Conservation (phyloP, 139 green algal species). For the Chlorella ohadii region DNA sequence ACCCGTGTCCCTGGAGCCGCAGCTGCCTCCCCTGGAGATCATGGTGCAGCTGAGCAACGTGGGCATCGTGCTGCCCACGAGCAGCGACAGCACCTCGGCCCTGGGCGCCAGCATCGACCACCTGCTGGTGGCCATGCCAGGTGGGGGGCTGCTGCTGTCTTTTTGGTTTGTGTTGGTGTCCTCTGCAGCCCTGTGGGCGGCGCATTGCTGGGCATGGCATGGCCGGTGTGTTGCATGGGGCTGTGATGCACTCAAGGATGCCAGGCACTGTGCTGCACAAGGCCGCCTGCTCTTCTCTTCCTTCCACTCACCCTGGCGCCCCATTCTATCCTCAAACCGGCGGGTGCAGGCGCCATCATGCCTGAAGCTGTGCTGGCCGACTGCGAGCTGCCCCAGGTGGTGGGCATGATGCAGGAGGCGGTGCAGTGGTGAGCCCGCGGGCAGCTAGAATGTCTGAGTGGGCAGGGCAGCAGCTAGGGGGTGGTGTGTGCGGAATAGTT, state of each 20-base stretch:
- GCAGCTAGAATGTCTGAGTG: too few species aligned
- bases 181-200: neutral
- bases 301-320: too few species aligned
- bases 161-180: neutral
- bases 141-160: constrained; percentile 5
- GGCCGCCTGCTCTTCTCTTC: too few species aligned
- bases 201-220: too few species aligned
- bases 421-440: constrained; percentile 42
- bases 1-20: neutral
- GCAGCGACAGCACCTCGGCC: constrained; percentile 37
- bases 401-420: constrained; percentile 39
- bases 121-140: constrained; percentile 53
- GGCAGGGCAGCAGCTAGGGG: too few species aligned
- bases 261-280: too few species aligned
- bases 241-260: too few species aligned
- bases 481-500: too few species aligned
- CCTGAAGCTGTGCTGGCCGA: constrained; percentile 35
- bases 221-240: too few species aligned
- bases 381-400: constrained; percentile 39
- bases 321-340: neutral
- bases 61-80: constrained; percentile 53
- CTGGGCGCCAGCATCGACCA: constrained; percentile 42
- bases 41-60: constrained; percentile 53
- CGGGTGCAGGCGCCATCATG: constrained; percentile 17
- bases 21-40: constrained; percentile 40